These are phyloP conservation scores for Hylodesmum podocarpum DNA, from an alignment of 306 rosid genomes.

Conservation along the genomic window DNA sequence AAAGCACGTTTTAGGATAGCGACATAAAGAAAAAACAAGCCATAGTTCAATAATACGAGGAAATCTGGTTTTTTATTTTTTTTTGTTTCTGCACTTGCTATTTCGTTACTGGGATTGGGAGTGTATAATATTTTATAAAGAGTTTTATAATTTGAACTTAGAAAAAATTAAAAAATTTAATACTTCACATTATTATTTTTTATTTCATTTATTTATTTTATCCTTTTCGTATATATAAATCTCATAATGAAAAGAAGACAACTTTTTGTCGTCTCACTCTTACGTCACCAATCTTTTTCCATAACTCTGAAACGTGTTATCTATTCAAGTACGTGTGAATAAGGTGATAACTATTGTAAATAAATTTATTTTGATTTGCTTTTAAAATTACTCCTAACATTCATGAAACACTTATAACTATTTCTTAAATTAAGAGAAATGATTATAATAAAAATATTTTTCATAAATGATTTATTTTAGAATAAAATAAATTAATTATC, in stretches of 20 bases:
- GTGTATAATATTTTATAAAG: neutral
- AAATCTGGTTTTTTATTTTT: neutral
- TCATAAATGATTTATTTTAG: too few species aligned
- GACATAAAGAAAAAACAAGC: constrained; percentile 32
- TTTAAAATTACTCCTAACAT: too few species aligned
- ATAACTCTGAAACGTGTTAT: neutral
- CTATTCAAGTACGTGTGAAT: neutral
- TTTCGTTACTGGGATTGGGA: neutral
- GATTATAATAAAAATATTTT: too few species aligned
- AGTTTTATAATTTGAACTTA: neutral
- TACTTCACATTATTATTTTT: neutral
- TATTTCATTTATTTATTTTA: neutral
- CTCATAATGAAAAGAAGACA: neutral
- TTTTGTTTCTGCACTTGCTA: neutral
- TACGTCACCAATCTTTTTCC: neutral
- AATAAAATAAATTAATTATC: too few species aligned
- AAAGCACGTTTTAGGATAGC: constrained; percentile 36
- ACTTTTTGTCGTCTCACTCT: neutral
- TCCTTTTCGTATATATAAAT: neutral
- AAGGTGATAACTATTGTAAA: neutral
- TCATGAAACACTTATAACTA: too few species aligned
- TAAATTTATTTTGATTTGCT: too few species aligned
- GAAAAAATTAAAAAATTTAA: neutral
- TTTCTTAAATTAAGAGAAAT: too few species aligned
- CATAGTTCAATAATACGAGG: constrained; percentile 15